Evolutionary conservation across 176 grass and related monocot species (phyloP).

Genomic region (Triticum aestivum): DNA sequence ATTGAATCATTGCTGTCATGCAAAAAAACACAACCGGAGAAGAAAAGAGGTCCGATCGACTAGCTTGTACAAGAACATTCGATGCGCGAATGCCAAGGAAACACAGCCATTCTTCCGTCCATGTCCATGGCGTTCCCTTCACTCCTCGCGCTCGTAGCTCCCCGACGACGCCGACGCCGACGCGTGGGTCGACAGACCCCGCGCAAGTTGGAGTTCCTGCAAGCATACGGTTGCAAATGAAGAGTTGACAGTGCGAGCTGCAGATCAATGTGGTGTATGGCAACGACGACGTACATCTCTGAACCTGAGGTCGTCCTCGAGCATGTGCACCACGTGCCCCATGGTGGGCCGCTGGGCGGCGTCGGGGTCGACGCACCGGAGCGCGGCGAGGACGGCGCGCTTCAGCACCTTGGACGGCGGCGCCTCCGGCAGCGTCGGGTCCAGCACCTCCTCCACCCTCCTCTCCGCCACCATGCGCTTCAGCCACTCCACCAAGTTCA

Average conservation of each 20-base stretch:
- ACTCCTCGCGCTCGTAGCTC: slow-evolving; percentile 37
- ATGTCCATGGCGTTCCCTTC: slow-evolving; percentile 15
- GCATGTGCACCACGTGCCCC: slow-evolving; percentile 84
- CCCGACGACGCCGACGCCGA: slow-evolving; percentile 20
- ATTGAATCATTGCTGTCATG: not conserved
- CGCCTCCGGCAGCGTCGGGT: slow-evolving; percentile 62
- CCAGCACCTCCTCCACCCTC: slow-evolving; percentile 77
- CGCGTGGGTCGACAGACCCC: slow-evolving; percentile 39
- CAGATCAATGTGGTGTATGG: no score
- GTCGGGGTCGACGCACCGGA: slow-evolving; percentile 87
- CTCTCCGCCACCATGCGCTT: slow-evolving; percentile 81
- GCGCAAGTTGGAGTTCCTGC: slow-evolving; percentile 68
- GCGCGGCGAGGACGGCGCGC: slow-evolving; percentile 67
- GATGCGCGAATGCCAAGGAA: not conserved
- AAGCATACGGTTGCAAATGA: no score
- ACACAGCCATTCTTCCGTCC: not conserved
- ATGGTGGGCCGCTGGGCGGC: slow-evolving; percentile 69
- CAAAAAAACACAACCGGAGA: slow-evolving; percentile 16
- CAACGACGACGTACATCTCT: slow-evolving; percentile 46
- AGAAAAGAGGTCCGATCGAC: slow-evolving; percentile 3
- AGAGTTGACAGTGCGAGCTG: no score
- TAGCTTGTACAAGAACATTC: not conserved
- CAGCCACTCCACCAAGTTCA: slow-evolving; percentile 88
- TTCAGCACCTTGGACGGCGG: slow-evolving; percentile 73
- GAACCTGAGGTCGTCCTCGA: slow-evolving; percentile 62